A percentile compares a stretch with the other conserved stretches of the same genome.
phyloP scores from a whole-genome alignment of 139 green algal genomes.

The Mychonastes homosphaera region DNA sequence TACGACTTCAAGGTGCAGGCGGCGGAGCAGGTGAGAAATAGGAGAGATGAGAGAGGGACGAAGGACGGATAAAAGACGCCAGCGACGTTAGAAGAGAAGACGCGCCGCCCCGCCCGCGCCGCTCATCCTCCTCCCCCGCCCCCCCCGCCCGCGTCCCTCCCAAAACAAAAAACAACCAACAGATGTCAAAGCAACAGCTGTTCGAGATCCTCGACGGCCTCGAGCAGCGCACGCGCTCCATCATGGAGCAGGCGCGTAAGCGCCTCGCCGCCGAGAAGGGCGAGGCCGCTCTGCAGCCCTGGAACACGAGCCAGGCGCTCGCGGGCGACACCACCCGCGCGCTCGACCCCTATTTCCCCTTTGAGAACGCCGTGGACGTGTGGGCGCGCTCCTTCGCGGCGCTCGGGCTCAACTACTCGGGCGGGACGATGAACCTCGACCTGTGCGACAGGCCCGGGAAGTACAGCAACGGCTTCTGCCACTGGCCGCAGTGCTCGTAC shows the following conservation, averaged over 20 bases:
- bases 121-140: too few relatives aligned
- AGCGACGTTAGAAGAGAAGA: too few relatives aligned
- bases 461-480: constrained; percentile 78
- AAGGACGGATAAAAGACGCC: too few relatives aligned
- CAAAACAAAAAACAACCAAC: not conserved
- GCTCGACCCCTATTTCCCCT: constrained; percentile 57
- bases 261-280: constrained; percentile 48
- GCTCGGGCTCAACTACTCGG: constrained; percentile 66
- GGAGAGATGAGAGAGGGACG: too few relatives aligned
- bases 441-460: constrained; percentile 51
- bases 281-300: constrained; percentile 43
- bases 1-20: constrained; percentile 60
- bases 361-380: constrained; percentile 39
- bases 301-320: constrained; percentile 56
- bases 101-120: too few relatives aligned
- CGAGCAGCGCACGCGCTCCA: constrained; percentile 42
- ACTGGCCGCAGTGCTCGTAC: constrained; percentile 50
- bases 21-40: too few relatives aligned
- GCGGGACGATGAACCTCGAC: constrained; percentile 60
- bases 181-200: constrained; percentile 57
- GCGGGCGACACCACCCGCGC: constrained; percentile 45
- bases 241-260: constrained; percentile 44
- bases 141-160: too few relatives aligned
- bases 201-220: constrained; percentile 71
- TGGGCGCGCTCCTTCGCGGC: constrained; percentile 59